Evolutionary conservation across 306 rosid genomes (phyloP), one percentile per base, ranked within the genome.

Genomic region (Fagus sylvatica): DNA sequence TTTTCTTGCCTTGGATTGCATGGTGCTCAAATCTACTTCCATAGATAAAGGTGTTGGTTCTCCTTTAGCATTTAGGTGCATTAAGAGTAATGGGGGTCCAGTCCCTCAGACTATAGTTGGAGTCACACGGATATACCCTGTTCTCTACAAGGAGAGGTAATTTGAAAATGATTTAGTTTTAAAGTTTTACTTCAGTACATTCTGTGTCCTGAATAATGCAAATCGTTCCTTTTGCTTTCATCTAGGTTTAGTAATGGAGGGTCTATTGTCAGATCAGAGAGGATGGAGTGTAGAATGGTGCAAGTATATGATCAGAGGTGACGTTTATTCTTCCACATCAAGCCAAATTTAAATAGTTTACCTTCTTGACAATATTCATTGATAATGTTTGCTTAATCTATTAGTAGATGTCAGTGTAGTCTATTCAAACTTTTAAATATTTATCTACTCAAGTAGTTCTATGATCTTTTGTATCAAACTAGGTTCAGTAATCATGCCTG

Each of bases 1-100:
- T 71, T 56, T 70, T 76, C 32, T 79, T 80, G 59, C 60, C 67
- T 56, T 83, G 78, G 78, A 53, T 40, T 73, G 80, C 81, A 42
- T 66, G 61, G 42, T 60, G 42, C 67, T 80, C 37, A 62, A 73
- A 53, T 77, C 72, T 74, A 39, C 80, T 68, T 65, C 40, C 51
- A 60, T 65, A 94, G 98, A 95, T 79, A 90, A 88, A 80, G 71
- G 61, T 56, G 84, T 78, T 62, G 93, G 97, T 79, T 79, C 86
- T 72, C 97, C 98, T 77, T 83, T 94, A 78, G 97, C 97, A 68
- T 92, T 94, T 81, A 89, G 81, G 80, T 88, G 97, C 87, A 87
- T 92, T 81, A 92, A 94, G 83, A 81, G 84, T 56, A 77, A 85
- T 73, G 98, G 98, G 1, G 97, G 97, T 80, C 78, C 81, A 42